Conservation (phyloP, 1,284 basidiomycete genomes). For the Irpex lacteus region DNA sequence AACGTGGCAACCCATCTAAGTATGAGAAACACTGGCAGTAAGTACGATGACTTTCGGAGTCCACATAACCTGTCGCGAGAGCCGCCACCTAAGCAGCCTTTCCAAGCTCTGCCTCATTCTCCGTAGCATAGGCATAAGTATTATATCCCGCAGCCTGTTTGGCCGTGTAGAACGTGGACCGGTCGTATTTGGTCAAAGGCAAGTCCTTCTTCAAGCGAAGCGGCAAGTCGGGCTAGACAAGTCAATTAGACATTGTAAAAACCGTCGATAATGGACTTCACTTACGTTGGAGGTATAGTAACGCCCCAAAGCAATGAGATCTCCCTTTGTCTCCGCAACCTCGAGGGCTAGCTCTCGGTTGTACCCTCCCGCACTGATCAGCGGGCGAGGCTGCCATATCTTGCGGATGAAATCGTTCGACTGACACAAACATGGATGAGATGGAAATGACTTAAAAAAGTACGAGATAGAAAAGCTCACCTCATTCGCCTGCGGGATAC, state of each 20-base stretch:
- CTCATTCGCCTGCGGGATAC: slow-evolving; percentile 15
- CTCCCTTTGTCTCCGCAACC: slow-evolving; percentile 27
- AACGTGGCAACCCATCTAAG: no score
- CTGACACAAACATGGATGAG: slow-evolving; percentile 13
- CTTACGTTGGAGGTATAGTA: slow-evolving; percentile 43
- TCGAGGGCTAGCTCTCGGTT: slow-evolving; percentile 22
- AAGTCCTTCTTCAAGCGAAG: background rate
- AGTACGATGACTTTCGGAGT: no score
- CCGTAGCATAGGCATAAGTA: background rate
- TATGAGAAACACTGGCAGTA: no score
- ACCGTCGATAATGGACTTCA: background rate
- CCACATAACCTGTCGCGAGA: no score
- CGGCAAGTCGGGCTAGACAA: background rate
- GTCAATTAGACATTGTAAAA: background rate
- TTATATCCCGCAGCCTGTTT: background rate
- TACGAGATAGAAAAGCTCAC: background rate
- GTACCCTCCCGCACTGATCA: slow-evolving; percentile 37
- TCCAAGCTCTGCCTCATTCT: background rate
- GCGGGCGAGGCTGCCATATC: slow-evolving; percentile 23
- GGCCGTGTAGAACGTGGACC: background rate
- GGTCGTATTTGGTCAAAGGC: background rate
- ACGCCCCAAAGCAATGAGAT: slow-evolving; percentile 44
- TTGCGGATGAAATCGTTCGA: slow-evolving; percentile 30
- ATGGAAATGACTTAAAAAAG: background rate
- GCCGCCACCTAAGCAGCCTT: background rate